These are phyloP conservation scores for Mortierella sp. DNA, from an alignment of 371 early-diverging fungal species.

Conservation along the genomic window DNA sequence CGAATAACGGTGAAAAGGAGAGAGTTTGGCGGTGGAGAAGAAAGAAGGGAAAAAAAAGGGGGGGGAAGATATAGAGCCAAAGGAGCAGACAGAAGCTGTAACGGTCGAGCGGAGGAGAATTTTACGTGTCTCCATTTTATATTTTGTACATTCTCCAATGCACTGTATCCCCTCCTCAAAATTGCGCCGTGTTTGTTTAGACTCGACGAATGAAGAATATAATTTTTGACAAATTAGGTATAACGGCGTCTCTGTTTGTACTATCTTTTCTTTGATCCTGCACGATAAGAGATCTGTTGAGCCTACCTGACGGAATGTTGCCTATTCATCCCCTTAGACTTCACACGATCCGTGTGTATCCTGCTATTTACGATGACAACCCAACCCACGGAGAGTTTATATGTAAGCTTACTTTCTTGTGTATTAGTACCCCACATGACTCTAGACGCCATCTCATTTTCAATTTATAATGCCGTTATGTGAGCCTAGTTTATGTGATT, in stretches of 20 bases:
- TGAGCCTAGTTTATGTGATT: too few relatives aligned
- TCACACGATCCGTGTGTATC: neutral
- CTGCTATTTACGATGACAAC: neutral
- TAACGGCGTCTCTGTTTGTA: constrained; percentile 9
- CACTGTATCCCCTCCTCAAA: neutral
- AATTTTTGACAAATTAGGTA: neutral
- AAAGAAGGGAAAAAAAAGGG: neutral
- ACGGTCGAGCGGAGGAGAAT: neutral
- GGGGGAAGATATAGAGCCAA: neutral
- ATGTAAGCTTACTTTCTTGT: too few relatives aligned
- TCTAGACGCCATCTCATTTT: neutral
- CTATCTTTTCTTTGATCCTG: constrained; percentile 21
- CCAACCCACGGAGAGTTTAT: too few relatives aligned
- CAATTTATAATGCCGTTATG: too few relatives aligned
- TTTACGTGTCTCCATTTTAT: neutral
- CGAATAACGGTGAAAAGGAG: neutral
- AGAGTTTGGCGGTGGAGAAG: neutral
- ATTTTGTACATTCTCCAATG: neutral
- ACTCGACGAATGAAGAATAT: neutral
- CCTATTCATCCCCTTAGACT: neutral
- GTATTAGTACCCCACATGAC: neutral
- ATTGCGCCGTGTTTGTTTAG: neutral
- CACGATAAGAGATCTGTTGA: constrained; percentile 28
- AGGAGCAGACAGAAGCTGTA: neutral
- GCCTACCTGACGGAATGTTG: neutral